Percentiles rank a stretch among this genome's conserved stretches.
phyloP scores from a whole-genome alignment of 2,329 filamentous ascomycete genomes.

The Botrytis aclada region DNA sequence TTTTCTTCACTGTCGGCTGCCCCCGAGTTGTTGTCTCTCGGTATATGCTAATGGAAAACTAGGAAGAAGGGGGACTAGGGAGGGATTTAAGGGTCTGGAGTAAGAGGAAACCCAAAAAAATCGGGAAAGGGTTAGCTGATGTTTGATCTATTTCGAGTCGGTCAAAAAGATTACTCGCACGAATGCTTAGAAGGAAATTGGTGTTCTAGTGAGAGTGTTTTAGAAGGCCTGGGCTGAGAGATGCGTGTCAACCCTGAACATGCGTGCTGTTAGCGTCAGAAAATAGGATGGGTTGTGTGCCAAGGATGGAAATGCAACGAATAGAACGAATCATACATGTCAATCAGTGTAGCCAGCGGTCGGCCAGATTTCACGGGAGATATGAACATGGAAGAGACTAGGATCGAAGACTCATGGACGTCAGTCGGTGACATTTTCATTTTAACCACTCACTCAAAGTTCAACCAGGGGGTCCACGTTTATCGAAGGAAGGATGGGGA shows the following conservation, averaged over 20 bases:
- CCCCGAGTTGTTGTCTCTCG: neutral
- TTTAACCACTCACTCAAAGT: neutral
- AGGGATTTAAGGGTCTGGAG: neutral
- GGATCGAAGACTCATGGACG: neutral
- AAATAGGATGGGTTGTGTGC: neutral
- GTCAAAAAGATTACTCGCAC: neutral
- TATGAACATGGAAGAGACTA: neutral
- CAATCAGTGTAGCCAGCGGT: neutral
- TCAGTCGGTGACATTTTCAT: slow-evolving; percentile 9
- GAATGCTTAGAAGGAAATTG: slow-evolving; percentile 16
- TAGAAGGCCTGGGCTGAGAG: slow-evolving; percentile 4
- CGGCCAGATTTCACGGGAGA: slow-evolving; percentile 18
- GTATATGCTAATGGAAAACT: slow-evolving; percentile 3
- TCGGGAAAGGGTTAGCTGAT: neutral
- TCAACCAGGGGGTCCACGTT: slow-evolving; percentile 16
- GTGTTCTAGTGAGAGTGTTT: slow-evolving; percentile 17
- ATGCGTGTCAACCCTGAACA: slow-evolving; percentile 17
- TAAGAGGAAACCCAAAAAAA: neutral
- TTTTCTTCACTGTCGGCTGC: slow-evolving; percentile 11
- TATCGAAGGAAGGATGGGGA: slow-evolving; percentile 14
- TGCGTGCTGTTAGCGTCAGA: slow-evolving; percentile 13
- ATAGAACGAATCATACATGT: slow-evolving; percentile 3
- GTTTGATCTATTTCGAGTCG: neutral
- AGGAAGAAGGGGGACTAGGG: slow-evolving; percentile 5
- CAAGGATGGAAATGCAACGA: slow-evolving; percentile 10